Base-by-base conservation (phyloP, 257 asterid species). In the Nicotiana sylvestris region DNA sequence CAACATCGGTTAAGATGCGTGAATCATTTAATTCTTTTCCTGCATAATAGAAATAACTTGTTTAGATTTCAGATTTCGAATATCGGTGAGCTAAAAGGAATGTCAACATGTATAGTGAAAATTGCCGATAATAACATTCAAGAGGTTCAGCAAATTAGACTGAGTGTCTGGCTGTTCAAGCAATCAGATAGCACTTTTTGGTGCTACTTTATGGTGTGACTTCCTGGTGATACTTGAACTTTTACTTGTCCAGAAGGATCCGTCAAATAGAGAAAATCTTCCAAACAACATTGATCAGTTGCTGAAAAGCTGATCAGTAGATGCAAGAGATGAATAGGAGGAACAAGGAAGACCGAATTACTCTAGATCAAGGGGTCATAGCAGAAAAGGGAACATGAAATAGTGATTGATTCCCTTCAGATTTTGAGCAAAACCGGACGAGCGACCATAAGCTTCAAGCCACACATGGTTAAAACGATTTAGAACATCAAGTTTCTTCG, bases 11-110 rank as follows among this genome's bases (percentile, higher is more conserved):
- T 83, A 96, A 89, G 90, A 96, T 77, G 37, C 97, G 89, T 62
- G 98, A 97, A 88, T 96, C 99, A 72, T 84, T 88, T 66, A 94
- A 85, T 51, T 93, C 98, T 85, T 94, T 88, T 39, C 99, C 99
- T 96, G 94, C 86, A 86, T 9, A 77, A 69, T 6, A 15, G 32
- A 84, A 77, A 79, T 12, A 82, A 55, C 15, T 61, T 81, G 56
- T 81, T 80, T 77, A 65, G n/a, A 65, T 30, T 64, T 10, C 4
- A 27, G 27, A 64, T 18, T 29, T 64, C 69, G 0, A 29, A 65
- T 65, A 62, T 29, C 70, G 29, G 18, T 65, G 4, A 62, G 70
- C 70, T 65, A 64, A 64, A 62, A 57, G 69, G 43, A 29, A 29
- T 65, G 39, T 29, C n/a, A 13, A 29, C 11, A 65, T 61, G 16